A percentile compares a stretch with the other conserved stretches of the same genome.
Evolutionary conservation across 176 grass and related monocot genomes (phyloP).

Genomic region (Oryza australiensis): DNA sequence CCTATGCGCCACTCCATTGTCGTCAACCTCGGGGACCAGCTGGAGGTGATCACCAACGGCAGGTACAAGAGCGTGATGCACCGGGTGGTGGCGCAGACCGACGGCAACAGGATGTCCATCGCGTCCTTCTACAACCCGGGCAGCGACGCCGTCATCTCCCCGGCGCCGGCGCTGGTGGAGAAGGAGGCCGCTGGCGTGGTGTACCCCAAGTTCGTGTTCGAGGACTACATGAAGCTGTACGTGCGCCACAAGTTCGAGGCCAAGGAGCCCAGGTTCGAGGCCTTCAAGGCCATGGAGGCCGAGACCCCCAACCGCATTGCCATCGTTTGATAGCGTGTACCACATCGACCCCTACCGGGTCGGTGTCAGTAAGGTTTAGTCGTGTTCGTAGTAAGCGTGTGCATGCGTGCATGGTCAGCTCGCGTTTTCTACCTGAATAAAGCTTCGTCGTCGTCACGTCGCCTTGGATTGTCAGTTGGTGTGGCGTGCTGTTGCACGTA

Average conservation of each 20-base stretch:
- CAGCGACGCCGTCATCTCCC: constrained; percentile 74
- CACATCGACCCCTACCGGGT: background rate
- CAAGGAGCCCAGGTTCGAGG: constrained; percentile 77
- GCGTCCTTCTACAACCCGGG: constrained; percentile 94
- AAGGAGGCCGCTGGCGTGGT: background rate
- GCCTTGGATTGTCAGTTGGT: background rate
- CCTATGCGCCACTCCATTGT: constrained; percentile 68
- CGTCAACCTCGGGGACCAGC: constrained; percentile 90
- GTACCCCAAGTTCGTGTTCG: constrained; percentile 80
- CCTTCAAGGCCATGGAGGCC: constrained; percentile 60
- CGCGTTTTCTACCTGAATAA: constrained; percentile 16
- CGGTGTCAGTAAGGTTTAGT: background rate
- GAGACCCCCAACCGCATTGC: constrained; percentile 37
- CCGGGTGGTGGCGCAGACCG: constrained; percentile 62
- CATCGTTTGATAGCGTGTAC: constrained; percentile 16
- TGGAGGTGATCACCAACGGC: constrained; percentile 95
- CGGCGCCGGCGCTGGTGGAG: constrained; percentile 60
- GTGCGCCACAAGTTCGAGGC: constrained; percentile 69
- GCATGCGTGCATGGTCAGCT: background rate
- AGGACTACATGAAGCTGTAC: constrained; percentile 95
- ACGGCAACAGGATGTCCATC: constrained; percentile 87
- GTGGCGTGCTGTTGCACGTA: background rate
- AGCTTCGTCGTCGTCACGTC: background rate
- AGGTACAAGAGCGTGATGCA: constrained; percentile 87
- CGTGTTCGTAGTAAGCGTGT: background rate